Conservation (phyloP, 1,284 basidiomycete genomes). For the Phellinidium pouzarii region DNA sequence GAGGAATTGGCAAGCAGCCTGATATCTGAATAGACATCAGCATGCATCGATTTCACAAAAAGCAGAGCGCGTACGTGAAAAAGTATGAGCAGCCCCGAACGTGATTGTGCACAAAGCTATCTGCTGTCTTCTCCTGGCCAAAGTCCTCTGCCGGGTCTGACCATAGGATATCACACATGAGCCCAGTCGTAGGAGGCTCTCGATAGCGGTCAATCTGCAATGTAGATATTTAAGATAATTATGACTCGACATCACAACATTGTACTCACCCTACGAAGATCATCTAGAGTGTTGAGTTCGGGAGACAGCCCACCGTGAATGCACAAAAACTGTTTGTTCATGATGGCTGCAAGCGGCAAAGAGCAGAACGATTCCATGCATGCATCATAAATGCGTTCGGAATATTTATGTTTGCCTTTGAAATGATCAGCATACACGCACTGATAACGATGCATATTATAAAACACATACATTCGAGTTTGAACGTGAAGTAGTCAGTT, state of each 20-base stretch:
- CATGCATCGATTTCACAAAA: slow-evolving; percentile 3
- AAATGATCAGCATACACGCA: slow-evolving; percentile 1
- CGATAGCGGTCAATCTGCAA: slow-evolving; percentile 86
- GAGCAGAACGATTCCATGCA: slow-evolving; percentile 94
- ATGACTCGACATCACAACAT: neutral
- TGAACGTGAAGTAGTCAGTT: slow-evolving; percentile 88
- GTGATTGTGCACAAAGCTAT: slow-evolving; percentile 88
- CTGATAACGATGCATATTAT: neutral
- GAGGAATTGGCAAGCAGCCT: slow-evolving; percentile 89
- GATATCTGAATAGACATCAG: slow-evolving; percentile 51
- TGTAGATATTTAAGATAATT: neutral
- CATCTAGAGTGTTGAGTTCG: slow-evolving; percentile 86
- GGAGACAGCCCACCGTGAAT: slow-evolving; percentile 92
- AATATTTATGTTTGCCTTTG: slow-evolving; percentile 89
- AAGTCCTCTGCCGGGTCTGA: slow-evolving; percentile 94
- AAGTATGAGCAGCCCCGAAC: slow-evolving; percentile 95
- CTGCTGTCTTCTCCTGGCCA: slow-evolving; percentile 81
- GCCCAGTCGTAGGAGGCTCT: slow-evolving; percentile 87
- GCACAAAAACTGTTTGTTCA: slow-evolving; percentile 98
- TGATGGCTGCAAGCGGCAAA: slow-evolving; percentile 85
- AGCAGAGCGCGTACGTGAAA: slow-evolving; percentile 65
- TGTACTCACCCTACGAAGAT: slow-evolving; percentile 64
- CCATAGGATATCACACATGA: slow-evolving; percentile 97
- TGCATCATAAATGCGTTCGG: slow-evolving; percentile 83
- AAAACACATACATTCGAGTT: slow-evolving; percentile 72